Base-by-base conservation (phyloP, 805 yeast genomes). In the Blastobotrys muscicola region DNA sequence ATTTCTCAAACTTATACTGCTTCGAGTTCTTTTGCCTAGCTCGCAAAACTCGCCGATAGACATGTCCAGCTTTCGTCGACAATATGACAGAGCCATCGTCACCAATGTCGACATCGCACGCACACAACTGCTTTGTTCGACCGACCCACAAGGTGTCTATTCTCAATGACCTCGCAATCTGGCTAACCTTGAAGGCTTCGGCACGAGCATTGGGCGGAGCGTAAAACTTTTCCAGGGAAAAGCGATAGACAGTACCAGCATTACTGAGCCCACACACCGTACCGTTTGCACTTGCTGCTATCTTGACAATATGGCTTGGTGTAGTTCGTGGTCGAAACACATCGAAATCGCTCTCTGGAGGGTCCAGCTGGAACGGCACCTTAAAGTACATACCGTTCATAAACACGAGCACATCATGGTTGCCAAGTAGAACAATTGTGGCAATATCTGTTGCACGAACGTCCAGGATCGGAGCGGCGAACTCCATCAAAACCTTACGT, bases 21-120 rank as follows among this genome's bases (percentile, higher is more conserved):
- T 51, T 58, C 49, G 60, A 6, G 52, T 65, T 29, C 56, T 38
- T 55, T 45, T 46, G 70, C 70, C 26, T 4, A 6, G 26, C 26
- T 6, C 26, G 26, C 6, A 20, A 20, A 4, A 20, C 20, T 47
- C 68, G 4, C 33, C 43, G 6, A 32, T 26, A 85, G 0, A 75
- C 84, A 15, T 80, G 72, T 0, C 96, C 96, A 39, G 78, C 76
- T 14, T 67, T 59, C 0, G 92, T 81, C 49, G 82, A 74, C 1
- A 89, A 57, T 1, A 87, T 65, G 2, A 85, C 59, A 0, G 84
- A 76, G 0, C 94, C 94, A 53, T 80, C 83, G 12, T 62, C 66
- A 2, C 82, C 74, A 36, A 80, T 69, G 53, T 80, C 90, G 29
- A 83, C 72, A 61, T 85, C 94, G 3, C 64, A 66, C 39, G 76